These are phyloP conservation scores for Moelleriella libera DNA, from an alignment of 2,329 filamentous ascomycete species.

Conservation along the genomic window DNA sequence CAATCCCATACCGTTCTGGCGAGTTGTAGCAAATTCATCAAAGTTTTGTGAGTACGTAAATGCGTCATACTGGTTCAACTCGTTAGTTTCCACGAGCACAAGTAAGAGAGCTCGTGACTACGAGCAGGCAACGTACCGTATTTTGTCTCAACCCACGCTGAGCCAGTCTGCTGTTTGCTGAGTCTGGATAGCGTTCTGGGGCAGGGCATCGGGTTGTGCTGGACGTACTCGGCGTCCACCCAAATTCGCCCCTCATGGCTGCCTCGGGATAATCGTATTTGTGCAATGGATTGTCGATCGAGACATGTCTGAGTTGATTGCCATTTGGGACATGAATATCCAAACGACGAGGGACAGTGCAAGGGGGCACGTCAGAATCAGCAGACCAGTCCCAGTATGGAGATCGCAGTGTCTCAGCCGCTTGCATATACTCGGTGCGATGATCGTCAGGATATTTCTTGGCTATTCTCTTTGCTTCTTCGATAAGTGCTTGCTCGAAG, in stretches of 20 bases:
- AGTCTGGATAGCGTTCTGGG: conserved; percentile 21
- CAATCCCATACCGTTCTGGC: conserved; percentile 21
- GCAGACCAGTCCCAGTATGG: conserved; percentile 43
- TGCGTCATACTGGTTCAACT: conserved; percentile 21
- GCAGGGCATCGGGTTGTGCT: conserved; percentile 24
- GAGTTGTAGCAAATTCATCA: conserved; percentile 18
- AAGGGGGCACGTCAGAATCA: conserved; percentile 25
- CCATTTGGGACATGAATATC: conserved; percentile 26
- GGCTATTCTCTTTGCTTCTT: conserved; percentile 31
- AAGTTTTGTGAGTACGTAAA: conserved; percentile 22
- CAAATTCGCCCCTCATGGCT: conserved; percentile 22
- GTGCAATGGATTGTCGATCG: conserved; percentile 36
- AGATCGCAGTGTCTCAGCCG: conserved; percentile 30
- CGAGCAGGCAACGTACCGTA: conserved; percentile 20
- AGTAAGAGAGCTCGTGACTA: neutral
- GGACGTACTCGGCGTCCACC: conserved; percentile 11
- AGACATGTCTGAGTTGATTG: conserved; percentile 12
- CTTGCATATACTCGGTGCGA: conserved; percentile 22
- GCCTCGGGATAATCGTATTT: conserved; percentile 32
- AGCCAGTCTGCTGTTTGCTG: conserved; percentile 21
- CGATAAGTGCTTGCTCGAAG: conserved; percentile 41
- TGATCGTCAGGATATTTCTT: conserved; percentile 22
- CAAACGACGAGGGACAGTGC: conserved; percentile 19
- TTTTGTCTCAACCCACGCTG: conserved; percentile 21
- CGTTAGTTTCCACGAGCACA: conserved; percentile 3